Evolutionary conservation across 441 rosid species (phyloP).

Genomic region (Metrosideros polymorpha): DNA sequence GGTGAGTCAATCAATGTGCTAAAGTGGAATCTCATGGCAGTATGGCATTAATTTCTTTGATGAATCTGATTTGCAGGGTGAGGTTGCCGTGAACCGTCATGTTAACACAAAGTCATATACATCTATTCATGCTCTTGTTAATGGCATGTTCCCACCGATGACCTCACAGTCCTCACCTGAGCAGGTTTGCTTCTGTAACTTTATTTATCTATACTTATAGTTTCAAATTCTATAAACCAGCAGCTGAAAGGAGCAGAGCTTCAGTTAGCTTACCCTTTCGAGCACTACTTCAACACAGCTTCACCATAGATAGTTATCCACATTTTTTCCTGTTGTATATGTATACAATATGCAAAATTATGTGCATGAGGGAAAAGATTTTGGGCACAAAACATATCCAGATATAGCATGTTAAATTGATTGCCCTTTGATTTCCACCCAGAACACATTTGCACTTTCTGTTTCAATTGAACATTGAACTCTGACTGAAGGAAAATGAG

Average conservation of each 20-base stretch:
- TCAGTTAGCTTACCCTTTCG: not conserved
- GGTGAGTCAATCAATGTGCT: conserved; percentile 27
- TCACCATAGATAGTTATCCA: not conserved
- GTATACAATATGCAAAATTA: not conserved
- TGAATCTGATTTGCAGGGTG: conserved; percentile 46
- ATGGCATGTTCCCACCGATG: conserved; percentile 72
- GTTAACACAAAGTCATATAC: conserved; percentile 74
- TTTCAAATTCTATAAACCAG: not conserved
- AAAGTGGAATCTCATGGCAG: not conserved
- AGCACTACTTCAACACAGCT: not conserved
- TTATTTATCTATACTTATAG: not conserved
- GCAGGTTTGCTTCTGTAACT: conserved; percentile 36
- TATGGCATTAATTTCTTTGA: not conserved
- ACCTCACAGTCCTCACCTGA: conserved; percentile 32
- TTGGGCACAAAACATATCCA: not conserved
- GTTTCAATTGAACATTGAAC: not conserved
- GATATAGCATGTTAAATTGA: not conserved
- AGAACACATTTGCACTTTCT: not conserved
- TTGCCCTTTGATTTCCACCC: not conserved
- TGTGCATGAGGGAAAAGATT: not conserved
- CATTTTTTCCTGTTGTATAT: not conserved
- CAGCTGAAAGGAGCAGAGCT: not conserved
- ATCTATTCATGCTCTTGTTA: conserved; percentile 78
- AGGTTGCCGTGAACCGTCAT: conserved; percentile 74
- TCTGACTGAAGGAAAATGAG: not conserved